A percentile compares a stretch with the other conserved stretches of the same genome.
Evolutionary conservation across 1,284 basidiomycete genomes (phyloP).

Genomic region (Microbotryum violaceum): DNA sequence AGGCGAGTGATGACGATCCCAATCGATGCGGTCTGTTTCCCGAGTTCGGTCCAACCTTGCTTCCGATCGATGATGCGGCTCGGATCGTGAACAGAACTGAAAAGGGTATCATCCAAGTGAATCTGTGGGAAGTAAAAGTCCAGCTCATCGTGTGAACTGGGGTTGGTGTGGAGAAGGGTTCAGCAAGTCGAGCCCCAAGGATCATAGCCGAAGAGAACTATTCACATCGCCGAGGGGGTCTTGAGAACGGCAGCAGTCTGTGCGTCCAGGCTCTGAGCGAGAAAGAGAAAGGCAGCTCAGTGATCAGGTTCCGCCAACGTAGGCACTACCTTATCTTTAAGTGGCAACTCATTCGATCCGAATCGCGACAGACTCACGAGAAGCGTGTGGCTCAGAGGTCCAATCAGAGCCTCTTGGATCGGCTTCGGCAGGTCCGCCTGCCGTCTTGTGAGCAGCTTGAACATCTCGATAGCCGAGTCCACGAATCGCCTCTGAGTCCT

Average conservation of each 20-base stretch:
- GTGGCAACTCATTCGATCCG: no score
- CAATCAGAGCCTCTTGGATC: conserved; percentile 1
- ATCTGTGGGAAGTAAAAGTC: conserved; percentile 6
- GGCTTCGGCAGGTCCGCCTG: not conserved
- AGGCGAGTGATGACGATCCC: not conserved
- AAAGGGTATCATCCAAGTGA: not conserved
- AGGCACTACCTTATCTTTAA: no score
- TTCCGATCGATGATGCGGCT: not conserved
- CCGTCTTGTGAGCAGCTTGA: conserved; percentile 6
- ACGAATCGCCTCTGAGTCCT: conserved; percentile 2
- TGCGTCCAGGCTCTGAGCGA: conserved; percentile 12
- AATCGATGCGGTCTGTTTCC: conserved; percentile 11
- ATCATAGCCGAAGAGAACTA: not conserved
- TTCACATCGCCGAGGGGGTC: not conserved
- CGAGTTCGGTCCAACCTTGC: conserved; percentile 15
- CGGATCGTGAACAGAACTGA: not conserved
- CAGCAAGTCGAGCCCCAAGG: not conserved
- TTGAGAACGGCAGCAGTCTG: conserved; percentile 6
- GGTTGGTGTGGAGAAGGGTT: not conserved
- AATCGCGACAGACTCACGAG: conserved; percentile 5
- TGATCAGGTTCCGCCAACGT: no score
- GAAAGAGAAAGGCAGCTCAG: not conserved
- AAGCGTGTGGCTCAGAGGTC: conserved; percentile 7
- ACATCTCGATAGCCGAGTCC: not conserved
- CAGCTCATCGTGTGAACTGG: conserved; percentile 10